Base-by-base conservation (phyloP, 306 rosid species). In the Quercus bicolor region DNA sequence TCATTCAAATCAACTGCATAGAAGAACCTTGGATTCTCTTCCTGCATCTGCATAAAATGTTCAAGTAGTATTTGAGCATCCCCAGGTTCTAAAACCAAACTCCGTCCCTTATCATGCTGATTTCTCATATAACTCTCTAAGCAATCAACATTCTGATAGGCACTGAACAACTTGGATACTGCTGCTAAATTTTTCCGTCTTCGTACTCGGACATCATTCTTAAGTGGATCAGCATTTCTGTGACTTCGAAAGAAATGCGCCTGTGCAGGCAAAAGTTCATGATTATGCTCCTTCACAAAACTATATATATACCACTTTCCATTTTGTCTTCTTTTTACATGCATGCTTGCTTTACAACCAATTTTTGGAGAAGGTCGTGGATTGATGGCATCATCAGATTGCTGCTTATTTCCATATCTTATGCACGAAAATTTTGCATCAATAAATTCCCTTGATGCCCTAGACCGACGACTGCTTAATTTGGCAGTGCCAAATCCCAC, bases 281-380 rank as follows among this genome's bases (percentile, higher is more conserved):
- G 91, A 81, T 88, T 88, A 77, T 88, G 91, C 68, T 85, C 89
- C 75, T 88, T 88, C 74, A 81, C 89, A 75, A 88, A 88, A 77
- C 89, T 83, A 75, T 77, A 81, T 65, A 88, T 86, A 84, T 83
- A 85, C 91, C 91, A 88, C 76, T 85, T 88, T 24, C 91, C 91
- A 81, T 88, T 83, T 37, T 68, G 91, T 75, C 78, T 85, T 85
- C 91, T 85, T 85, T 88, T 88, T 69, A 88, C 89, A 60, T 88
- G 91, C 89, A 88, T 77, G 73, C 91, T 88, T 7, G 91, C 91
- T 79, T 88, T 88, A 79, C 91, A 88, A 74, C 91, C 91, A 19
- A 88, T 88, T 84, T 88, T 88, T 8, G 91, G 91, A 23, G 91
- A 88, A 10, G 91, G 91, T 6, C 91, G 91, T 0, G 91, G 91